Conservation (phyloP, 192 early-diverging fungal species). For the Entrophospora sp. region DNA sequence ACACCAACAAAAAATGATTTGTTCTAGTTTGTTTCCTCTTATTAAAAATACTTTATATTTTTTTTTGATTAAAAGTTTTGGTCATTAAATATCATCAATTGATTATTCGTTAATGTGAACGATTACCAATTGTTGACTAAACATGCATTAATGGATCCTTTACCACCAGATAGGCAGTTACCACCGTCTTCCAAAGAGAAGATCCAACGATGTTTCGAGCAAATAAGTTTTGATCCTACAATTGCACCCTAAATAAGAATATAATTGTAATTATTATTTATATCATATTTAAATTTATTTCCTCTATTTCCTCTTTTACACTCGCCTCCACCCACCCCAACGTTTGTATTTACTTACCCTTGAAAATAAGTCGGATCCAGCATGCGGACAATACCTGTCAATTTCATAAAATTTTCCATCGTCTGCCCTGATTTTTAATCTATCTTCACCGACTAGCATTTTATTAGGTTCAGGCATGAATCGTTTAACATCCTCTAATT, state of each 20-base stretch:
- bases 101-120: too few relatives aligned
- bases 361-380: conserved; percentile 33
- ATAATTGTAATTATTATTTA: neutral
- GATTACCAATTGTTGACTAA: conserved; percentile 30
- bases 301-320: too few relatives aligned
- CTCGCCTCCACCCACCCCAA: too few relatives aligned
- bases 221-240: conserved; percentile 39
- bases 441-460: conserved; percentile 21
- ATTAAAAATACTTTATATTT: too few relatives aligned
- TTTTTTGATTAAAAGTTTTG: too few relatives aligned
- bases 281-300: neutral
- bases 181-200: conserved; percentile 33
- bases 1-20: too few relatives aligned
- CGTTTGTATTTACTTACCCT: conserved; percentile 21
- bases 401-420: conserved; percentile 41
- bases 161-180: conserved; percentile 26
- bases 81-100: too few relatives aligned
- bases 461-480: neutral
- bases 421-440: conserved; percentile 34
- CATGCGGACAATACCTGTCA: conserved; percentile 49
- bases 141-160: conserved; percentile 34
- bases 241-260: conserved; percentile 35
- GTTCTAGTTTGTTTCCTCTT: too few relatives aligned
- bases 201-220: conserved; percentile 40
- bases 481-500: too few relatives aligned